These are phyloP conservation scores for Calonectria hongkongensis DNA, from an alignment of 2,329 filamentous ascomycete species.

Conservation along the genomic window DNA sequence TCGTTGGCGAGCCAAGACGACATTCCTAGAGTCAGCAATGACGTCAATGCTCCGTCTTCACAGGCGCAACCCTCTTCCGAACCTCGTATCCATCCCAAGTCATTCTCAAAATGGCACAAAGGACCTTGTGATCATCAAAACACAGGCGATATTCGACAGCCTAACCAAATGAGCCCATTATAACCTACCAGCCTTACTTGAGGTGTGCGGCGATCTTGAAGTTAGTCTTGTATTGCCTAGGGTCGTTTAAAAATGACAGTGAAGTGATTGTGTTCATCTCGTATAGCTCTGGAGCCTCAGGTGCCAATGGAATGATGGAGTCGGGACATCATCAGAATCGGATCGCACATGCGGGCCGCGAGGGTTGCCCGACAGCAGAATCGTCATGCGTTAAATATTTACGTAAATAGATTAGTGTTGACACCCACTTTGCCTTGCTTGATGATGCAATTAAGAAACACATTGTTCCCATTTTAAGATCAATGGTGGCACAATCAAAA, in stretches of 20 bases:
- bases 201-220: slow-evolving; percentile 1
- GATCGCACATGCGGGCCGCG: neutral
- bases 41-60: slow-evolving; percentile 43
- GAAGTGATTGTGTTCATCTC: slow-evolving; percentile 6
- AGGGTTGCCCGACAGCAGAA: neutral
- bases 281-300: slow-evolving; percentile 8
- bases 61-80: slow-evolving; percentile 2
- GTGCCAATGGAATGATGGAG: too few species aligned
- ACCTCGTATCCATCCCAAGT: slow-evolving; percentile 20
- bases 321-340: neutral
- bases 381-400: neutral
- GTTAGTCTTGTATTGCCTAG: slow-evolving; percentile 49
- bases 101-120: slow-evolving; percentile 9
- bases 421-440: too few species aligned
- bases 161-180: neutral
- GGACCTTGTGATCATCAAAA: neutral
- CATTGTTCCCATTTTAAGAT: too few species aligned
- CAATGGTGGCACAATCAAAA: too few species aligned
- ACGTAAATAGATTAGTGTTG: neutral
- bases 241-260: neutral
- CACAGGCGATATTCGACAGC: neutral
- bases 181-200: neutral
- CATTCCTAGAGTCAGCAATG: slow-evolving; percentile 39
- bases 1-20: neutral
- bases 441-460: neutral